Percentiles rank a stretch among this genome's conserved stretches.
These are phyloP conservation scores for Massariosphaeria phaeospora DNA, from an alignment of 495 filamentous ascomycete genomes.

Conservation along the genomic window DNA sequence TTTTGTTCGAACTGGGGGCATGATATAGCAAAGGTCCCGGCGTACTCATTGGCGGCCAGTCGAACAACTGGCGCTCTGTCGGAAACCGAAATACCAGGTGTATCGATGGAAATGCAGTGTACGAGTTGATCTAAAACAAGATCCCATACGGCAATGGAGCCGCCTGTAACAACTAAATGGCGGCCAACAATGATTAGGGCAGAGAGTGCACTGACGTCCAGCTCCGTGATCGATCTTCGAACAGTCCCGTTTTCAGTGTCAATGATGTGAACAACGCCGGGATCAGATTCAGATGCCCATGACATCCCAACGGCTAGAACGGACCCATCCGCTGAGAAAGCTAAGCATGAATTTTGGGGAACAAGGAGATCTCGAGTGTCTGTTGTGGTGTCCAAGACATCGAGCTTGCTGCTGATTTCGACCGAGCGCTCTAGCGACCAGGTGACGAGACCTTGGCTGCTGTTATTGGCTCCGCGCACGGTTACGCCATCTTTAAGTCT, in stretches of 20 bases:
- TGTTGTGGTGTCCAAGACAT: constrained; percentile 33
- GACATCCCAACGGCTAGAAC: constrained; percentile 59
- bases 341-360: constrained; percentile 49
- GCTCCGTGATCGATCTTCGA: constrained; percentile 49
- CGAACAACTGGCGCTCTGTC: constrained; percentile 48
- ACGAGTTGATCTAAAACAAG: constrained; percentile 26
- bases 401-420: constrained; percentile 41
- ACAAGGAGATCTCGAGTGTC: too few species aligned
- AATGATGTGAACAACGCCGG: constrained; percentile 55
- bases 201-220: constrained; percentile 52
- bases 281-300: constrained; percentile 42
- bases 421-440: constrained; percentile 68
- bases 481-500: constrained; percentile 59
- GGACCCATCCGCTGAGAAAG: constrained; percentile 84
- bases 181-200: constrained; percentile 56
- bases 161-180: constrained; percentile 58
- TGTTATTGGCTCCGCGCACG: constrained; percentile 47
- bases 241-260: constrained; percentile 55
- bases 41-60: constrained; percentile 52
- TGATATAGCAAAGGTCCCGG: constrained; percentile 35
- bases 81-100: constrained; percentile 31
- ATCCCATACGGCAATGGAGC: constrained; percentile 48
- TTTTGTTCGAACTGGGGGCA: constrained; percentile 23
- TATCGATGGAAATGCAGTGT: constrained; percentile 40
- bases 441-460: constrained; percentile 48